Evolutionary conservation across 2,329 filamentous ascomycete species (phyloP), one percentile per base, ranked within the genome.

Genomic region (Tolypocladium paradoxum): DNA sequence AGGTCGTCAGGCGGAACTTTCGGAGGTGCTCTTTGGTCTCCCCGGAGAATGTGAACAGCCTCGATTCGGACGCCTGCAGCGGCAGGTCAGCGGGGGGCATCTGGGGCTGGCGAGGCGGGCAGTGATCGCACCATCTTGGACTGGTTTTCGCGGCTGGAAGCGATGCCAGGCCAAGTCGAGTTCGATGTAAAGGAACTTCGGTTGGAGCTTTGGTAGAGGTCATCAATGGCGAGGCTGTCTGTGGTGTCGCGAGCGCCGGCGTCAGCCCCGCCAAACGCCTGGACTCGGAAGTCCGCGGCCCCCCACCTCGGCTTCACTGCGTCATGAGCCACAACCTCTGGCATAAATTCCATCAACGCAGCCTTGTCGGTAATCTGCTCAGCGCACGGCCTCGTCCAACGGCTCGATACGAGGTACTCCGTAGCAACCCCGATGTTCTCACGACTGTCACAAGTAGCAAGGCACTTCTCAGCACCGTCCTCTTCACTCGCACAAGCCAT

Each of bases 1-100:
- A 96, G 2, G 93, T 97, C 29, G 86, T 83, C 31, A 99, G 79
- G 50, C 93, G 88, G 75, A 99, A 99, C 73, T 96, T 97, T 70
- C 89, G 87, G 60, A 99, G 82, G 65, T 91, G 85, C 60, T 90
- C 84, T 72, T 87, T 93, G 47, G 90, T 96, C 73, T 93, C 89
- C 58, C 84, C 81, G 34, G 90, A 95, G 81, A 97, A 95, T 55
- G 88, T 89, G 75, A 96, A 97, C 57, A 97, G 80, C 62, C 90
- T 81, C 57, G 90, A 84, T 76, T 96, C 91, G 66, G 91, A 95
- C 63, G 68, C 68, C 70, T 71, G 36, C 46, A 40, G 49, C 36
- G 51, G 46, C 29, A 48, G 49, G 59, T 62, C 49, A 59, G 59
- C 50, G 52, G 48, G 49, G 27, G 43, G 16, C 3, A 11, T 12